A percentile compares a stretch with the other conserved stretches of the same genome.
Conservation (phyloP, 495 filamentous ascomycete species). For the Penicillium ochrochloron region DNA sequence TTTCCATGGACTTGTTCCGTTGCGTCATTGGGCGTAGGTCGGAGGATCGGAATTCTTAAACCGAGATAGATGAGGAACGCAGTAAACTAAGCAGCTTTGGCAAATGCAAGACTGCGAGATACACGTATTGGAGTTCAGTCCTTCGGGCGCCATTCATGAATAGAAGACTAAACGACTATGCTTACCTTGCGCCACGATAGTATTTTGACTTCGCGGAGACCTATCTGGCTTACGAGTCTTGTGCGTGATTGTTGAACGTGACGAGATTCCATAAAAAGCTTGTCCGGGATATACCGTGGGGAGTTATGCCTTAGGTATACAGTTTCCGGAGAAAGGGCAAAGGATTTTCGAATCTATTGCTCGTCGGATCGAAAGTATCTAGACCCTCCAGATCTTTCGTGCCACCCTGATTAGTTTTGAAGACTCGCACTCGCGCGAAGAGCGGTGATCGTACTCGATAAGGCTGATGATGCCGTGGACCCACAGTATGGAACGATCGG, state of each 20-base stretch:
- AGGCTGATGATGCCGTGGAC: not conserved
- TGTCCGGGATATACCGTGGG: no score
- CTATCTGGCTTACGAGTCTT: not conserved
- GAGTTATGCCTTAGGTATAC: not conserved
- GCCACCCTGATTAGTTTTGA: not conserved
- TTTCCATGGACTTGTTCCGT: not conserved
- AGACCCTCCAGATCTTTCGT: not conserved
- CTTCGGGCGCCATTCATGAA: not conserved
- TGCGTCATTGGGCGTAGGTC: not conserved
- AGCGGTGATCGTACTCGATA: not conserved
- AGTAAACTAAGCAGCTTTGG: not conserved
- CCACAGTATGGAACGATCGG: conserved; percentile 1
- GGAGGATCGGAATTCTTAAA: not conserved
- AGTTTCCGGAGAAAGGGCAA: not conserved
- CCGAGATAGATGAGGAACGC: not conserved
- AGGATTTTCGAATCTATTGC: not conserved
- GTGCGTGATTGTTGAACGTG: not conserved
- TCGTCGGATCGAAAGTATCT: not conserved
- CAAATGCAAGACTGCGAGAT: not conserved
- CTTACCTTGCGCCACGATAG: not conserved
- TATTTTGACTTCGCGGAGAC: not conserved
- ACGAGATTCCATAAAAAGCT: not conserved
- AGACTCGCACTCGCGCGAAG: not conserved
- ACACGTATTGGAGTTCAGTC: not conserved
- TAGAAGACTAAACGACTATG: no score